Base-by-base conservation (phyloP, 2,329 filamentous ascomycete genomes). In the Fusarium sp. region DNA sequence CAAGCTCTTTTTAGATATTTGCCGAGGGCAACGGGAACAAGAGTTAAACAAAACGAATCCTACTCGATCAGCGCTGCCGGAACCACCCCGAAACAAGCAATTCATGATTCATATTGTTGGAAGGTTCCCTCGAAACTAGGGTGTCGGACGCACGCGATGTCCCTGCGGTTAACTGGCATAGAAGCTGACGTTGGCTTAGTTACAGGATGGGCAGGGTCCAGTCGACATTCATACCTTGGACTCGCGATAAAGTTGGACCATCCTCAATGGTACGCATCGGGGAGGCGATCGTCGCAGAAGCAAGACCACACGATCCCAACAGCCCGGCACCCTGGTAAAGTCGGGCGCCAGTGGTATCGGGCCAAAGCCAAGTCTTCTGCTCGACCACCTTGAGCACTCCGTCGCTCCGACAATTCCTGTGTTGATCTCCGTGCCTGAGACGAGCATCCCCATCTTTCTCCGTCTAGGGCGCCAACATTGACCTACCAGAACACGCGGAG, bases 301-400 rank as follows among this genome's bases (percentile, higher is more conserved):
- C 33, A 55, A 55, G 52, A 51, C 59, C 47, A 31, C 52, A 20
- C 65, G 57, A 65, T 66, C 50, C 68, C 65, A 70, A 65, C 57
- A 58, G 53, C 55, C 60, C 64, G 50, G 57, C 53, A 60, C 66
- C 62, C 67, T 58, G 71, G 66, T 70, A 69, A 63, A 60, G 67
- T 67, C 46, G 66, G 67, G 67, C 71, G 71, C 69, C 72, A 72
- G 71, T 65, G 69, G 69, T 62, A 64, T 72, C 59, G 66, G 69
- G 56, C 58, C 62, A 71, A 71, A 70, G 71, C 71, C 71, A 73
- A 62, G 63, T 73, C 66, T 67, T 66, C 58, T 69, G 66, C 37
- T 70, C 57, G 31, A 58, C 66, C 62, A 42, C 66, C 66, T 70
- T 60, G 31, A 67, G 46, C 34, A 62, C 36, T 42, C 12, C 47